Conservation (phyloP, 2,329 filamentous ascomycete genomes). For the Dactylella cylindrospora region DNA sequence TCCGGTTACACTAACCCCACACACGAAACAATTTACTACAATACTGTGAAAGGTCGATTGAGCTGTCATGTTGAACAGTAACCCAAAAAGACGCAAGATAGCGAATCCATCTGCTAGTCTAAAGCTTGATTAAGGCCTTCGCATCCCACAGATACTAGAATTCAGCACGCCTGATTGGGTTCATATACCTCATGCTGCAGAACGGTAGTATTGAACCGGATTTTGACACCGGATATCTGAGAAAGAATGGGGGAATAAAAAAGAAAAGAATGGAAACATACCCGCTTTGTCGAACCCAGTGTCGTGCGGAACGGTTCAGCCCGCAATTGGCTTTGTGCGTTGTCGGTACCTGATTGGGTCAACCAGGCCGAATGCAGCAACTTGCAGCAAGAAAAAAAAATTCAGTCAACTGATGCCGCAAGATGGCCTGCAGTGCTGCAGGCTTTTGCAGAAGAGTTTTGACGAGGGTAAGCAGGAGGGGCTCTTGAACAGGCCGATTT, state of each 20-base stretch:
- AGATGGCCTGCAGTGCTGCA: conserved; percentile 43
- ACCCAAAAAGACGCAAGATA: conserved; percentile 10
- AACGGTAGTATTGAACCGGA: conserved; percentile 5
- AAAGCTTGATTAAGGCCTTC: conserved; percentile 20
- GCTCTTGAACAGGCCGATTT: conserved; percentile 24
- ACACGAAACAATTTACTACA: conserved; percentile 39
- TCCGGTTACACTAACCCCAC: conserved; percentile 38
- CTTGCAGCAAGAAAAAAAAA: conserved; percentile 42
- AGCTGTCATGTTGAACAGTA: conserved; percentile 36
- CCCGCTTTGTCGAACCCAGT: conserved; percentile 32
- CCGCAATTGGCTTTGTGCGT: conserved; percentile 45
- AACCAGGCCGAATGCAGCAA: conserved; percentile 43
- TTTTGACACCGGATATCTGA: conserved; percentile 1
- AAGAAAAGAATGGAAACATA: conserved; percentile 35
- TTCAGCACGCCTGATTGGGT: conserved; percentile 23
- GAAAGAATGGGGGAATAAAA: conserved; percentile 9
- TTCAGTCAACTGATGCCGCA: conserved; percentile 43
- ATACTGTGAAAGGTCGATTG: conserved; percentile 11
- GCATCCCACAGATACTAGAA: conserved; percentile 3
- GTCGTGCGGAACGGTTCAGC: conserved; percentile 45
- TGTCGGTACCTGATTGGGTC: conserved; percentile 45
- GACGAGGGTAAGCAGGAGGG: conserved; percentile 26
- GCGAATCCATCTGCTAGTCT: conserved; percentile 6
- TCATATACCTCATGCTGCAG: conserved; percentile 27
- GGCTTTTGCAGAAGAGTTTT: conserved; percentile 25